phyloP scores from a whole-genome alignment of 2,329 filamentous ascomycete genomes.

The Colletotrichum lentis region DNA sequence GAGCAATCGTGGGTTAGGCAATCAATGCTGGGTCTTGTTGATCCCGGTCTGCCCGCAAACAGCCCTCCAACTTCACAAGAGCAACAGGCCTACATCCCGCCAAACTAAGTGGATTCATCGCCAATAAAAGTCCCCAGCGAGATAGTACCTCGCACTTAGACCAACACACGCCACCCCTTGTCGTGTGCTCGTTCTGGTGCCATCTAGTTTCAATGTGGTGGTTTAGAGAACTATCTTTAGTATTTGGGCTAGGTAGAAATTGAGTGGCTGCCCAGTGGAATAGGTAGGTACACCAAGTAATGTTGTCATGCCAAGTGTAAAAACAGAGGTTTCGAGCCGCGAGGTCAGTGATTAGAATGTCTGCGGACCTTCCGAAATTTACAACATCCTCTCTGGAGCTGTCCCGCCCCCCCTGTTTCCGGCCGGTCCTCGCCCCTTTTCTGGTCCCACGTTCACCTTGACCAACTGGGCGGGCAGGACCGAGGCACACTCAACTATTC shows the following conservation, averaged over 20 bases:
- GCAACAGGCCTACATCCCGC: background rate
- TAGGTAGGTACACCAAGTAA: conserved; percentile 28
- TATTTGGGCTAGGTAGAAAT: conserved; percentile 36
- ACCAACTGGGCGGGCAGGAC: background rate
- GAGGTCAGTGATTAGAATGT: conserved; percentile 7
- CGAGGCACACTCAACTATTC: background rate
- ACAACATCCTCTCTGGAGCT: conserved; percentile 4
- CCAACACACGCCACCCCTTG: background rate
- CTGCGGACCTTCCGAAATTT: conserved; percentile 3
- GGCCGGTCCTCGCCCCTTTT: background rate
- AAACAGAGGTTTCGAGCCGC: conserved; percentile 26
- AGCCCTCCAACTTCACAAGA: conserved; percentile 10
- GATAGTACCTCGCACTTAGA: background rate
- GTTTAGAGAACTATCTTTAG: conserved; percentile 17
- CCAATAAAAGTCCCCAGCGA: background rate
- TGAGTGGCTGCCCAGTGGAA: conserved; percentile 18
- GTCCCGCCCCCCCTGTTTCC: background rate
- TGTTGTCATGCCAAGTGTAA: conserved; percentile 28
- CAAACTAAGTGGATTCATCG: background rate
- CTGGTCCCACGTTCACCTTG: background rate
- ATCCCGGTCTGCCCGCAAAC: background rate
- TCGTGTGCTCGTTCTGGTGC: background rate
- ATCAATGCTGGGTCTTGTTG: background rate
- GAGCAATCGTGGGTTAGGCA: background rate
- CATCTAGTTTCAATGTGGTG: background rate